A percentile compares a stretch with the other conserved stretches of the same genome.
phyloP scores from a whole-genome alignment of 139 green algal genomes.

The Monoraphidium neglectum region DNA sequence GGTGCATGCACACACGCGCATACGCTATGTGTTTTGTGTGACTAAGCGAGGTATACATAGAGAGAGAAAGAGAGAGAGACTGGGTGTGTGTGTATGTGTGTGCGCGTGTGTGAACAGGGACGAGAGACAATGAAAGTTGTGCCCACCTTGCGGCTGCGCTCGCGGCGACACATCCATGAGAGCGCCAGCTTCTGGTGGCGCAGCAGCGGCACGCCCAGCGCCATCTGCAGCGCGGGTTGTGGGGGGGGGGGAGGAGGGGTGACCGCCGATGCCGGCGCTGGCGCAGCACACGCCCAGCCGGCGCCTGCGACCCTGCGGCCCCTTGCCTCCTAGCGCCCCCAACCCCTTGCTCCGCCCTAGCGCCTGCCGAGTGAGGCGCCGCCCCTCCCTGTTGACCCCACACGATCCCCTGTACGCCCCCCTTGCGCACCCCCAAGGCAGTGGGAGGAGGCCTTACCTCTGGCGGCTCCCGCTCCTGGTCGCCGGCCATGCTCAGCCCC shows the following conservation, averaged over 20 bases:
- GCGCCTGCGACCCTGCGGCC: not conserved
- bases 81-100: too few relatives aligned
- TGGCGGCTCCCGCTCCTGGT: conserved; percentile 16
- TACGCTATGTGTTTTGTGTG: too few relatives aligned
- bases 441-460: not conserved
- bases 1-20: too few relatives aligned
- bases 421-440: not conserved
- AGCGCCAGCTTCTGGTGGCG: conserved; percentile 64
- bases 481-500: conserved; percentile 10
- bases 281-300: not conserved
- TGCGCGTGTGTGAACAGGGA: too few relatives aligned
- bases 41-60: too few relatives aligned
- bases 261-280: not conserved
- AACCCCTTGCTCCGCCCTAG: conserved; percentile 5
- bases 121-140: too few relatives aligned
- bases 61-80: too few relatives aligned
- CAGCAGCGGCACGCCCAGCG: conserved; percentile 46
- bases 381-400: not conserved
- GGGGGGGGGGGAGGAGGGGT: not conserved
- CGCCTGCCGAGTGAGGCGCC: conserved; percentile 1
- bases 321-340: not conserved
- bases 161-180: conserved; percentile 64
- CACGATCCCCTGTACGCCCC: not conserved
- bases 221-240: not conserved
- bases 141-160: conserved; percentile 22